Evolutionary conservation across 306 rosid species (phyloP).

Genomic region (Alnus rubra): DNA sequence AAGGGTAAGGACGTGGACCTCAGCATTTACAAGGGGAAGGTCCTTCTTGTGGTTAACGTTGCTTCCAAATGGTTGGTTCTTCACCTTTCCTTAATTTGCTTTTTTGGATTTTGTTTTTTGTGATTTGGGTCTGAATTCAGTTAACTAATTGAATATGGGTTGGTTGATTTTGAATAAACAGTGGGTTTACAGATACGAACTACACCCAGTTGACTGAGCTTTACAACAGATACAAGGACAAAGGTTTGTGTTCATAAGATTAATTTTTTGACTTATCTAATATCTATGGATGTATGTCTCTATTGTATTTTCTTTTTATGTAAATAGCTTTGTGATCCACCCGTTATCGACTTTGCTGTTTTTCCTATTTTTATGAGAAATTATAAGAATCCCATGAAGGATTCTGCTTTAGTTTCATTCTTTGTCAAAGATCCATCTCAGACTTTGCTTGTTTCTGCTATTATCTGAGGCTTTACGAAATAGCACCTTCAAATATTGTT

Average conservation of each 20-base stretch:
- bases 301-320: not conserved
- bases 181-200: slow-evolving; percentile 73
- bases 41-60: slow-evolving; percentile 83
- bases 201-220: slow-evolving; percentile 84
- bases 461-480: not conserved
- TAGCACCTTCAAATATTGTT: not conserved
- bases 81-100: slow-evolving; percentile 5
- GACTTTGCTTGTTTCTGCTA: not conserved
- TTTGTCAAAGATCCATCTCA: not conserved
- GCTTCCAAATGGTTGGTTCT: slow-evolving; percentile 99
- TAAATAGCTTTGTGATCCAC: slow-evolving; percentile 2
- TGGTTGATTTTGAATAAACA: slow-evolving; percentile 25
- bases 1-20: slow-evolving; percentile 77
- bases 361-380: slow-evolving; percentile 2
- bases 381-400: not conserved
- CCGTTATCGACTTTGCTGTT: not conserved
- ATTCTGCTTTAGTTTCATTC: not conserved
- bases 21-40: slow-evolving; percentile 64
- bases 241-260: slow-evolving; percentile 39
- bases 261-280: not conserved
- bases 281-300: not conserved
- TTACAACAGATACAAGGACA: slow-evolving; percentile 59
- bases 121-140: not conserved
- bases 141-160: not conserved
- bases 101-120: not conserved